Conservation (phyloP, 331 rosid species). For the Erythrophleum ivorense region DNA sequence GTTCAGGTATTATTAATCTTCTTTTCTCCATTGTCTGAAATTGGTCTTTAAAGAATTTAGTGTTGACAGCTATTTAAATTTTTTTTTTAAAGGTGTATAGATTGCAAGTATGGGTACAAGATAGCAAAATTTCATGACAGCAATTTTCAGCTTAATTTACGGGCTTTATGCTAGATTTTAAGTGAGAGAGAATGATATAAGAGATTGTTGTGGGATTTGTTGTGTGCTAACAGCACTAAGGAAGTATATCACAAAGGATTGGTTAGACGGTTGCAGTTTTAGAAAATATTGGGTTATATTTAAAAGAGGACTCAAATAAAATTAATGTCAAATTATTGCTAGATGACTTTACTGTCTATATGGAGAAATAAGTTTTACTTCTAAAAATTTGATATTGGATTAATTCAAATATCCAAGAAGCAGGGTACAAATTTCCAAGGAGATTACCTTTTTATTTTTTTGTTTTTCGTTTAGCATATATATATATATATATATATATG, state of each 20-base stretch:
- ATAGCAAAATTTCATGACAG: neutral
- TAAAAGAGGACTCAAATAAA: neutral
- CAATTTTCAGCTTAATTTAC: neutral
- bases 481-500: too few species aligned
- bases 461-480: neutral
- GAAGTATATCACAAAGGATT: neutral
- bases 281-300: neutral
- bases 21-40: slow-evolving; percentile 19
- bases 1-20: slow-evolving; percentile 75
- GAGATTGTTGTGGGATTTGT: slow-evolving; percentile 14
- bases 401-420: neutral
- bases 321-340: slow-evolving; percentile 2
- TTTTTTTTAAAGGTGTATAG: neutral
- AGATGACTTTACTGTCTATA: slow-evolving; percentile 10
- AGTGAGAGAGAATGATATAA: slow-evolving; percentile 2
- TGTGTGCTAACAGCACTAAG: neutral
- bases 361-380: slow-evolving; percentile 8
- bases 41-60: slow-evolving; percentile 19
- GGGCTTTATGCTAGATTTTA: slow-evolving; percentile 17
- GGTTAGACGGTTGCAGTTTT: slow-evolving; percentile 13
- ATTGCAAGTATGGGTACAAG: slow-evolving; percentile 11
- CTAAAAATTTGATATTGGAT: slow-evolving; percentile 3
- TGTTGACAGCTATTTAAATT: slow-evolving; percentile 5
- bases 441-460: neutral
- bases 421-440: neutral